These are phyloP conservation scores for Capronia epimyces DNA, from an alignment of 2,329 filamentous ascomycete genomes.

Conservation along the genomic window DNA sequence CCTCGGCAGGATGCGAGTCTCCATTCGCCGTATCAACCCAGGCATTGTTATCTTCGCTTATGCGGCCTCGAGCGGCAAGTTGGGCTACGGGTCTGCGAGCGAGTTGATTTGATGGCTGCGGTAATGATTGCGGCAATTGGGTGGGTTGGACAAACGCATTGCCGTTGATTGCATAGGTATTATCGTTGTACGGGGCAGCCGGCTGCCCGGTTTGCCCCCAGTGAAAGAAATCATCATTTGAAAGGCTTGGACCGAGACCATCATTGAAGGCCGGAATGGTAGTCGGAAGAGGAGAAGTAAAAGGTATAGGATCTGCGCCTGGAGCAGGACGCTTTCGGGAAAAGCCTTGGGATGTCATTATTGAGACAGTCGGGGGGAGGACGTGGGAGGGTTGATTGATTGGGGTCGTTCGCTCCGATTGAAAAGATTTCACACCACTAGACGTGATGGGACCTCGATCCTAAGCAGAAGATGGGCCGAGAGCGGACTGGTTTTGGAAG, in stretches of 20 bases:
- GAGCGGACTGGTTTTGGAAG: background rate
- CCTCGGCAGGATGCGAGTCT: constrained; percentile 40
- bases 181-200: constrained; percentile 43
- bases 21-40: constrained; percentile 37
- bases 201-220: constrained; percentile 47
- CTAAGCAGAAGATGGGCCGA: background rate
- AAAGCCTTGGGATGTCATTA: constrained; percentile 36
- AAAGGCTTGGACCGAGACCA: constrained; percentile 41
- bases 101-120: constrained; percentile 38
- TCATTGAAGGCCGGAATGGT: constrained; percentile 35
- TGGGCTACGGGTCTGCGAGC: constrained; percentile 39
- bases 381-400: background rate
- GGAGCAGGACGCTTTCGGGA: constrained; percentile 69
- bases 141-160: constrained; percentile 33
- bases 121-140: background rate
- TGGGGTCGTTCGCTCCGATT: background rate
- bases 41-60: constrained; percentile 24
- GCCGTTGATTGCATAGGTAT: constrained; percentile 48
- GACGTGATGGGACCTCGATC: background rate
- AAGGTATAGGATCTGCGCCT: constrained; percentile 60
- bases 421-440: background rate
- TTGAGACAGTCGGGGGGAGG: background rate
- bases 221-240: constrained; percentile 50
- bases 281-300: constrained; percentile 50
- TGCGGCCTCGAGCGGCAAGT: constrained; percentile 16